These are phyloP conservation scores for Citrus cavaleriei DNA, from an alignment of 345 rosid species.

Conservation along the genomic window DNA sequence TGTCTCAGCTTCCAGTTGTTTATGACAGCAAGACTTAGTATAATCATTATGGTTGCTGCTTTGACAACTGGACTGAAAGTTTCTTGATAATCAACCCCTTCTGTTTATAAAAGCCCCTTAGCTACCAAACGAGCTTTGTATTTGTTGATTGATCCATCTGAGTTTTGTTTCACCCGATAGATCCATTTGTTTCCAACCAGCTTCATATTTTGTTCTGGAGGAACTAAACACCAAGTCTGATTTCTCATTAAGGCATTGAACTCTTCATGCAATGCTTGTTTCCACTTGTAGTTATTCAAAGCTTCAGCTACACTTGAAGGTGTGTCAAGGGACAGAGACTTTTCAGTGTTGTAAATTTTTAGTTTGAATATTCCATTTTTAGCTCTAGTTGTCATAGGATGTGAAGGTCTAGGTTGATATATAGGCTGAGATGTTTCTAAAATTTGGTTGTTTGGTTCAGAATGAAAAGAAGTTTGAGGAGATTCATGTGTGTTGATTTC, in stretches of 20 bases:
- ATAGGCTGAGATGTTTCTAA: too few species aligned
- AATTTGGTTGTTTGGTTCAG: too few species aligned
- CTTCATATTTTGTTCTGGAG: not conserved
- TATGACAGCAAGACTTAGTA: too few species aligned
- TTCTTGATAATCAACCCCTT: not conserved
- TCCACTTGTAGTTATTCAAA: not conserved
- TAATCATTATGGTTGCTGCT: too few species aligned
- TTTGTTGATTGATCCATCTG: not conserved
- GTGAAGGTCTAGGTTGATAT: too few species aligned
- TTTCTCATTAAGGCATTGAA: too few species aligned
- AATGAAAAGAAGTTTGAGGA: too few species aligned
- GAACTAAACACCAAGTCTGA: not conserved
- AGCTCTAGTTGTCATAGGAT: not conserved
- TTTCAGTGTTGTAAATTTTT: too few species aligned
- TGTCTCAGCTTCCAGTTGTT: not conserved
- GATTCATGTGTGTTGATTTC: too few species aligned
- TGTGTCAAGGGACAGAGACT: accelerated
- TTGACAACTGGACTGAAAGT: too few species aligned
- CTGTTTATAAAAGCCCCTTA: too few species aligned
- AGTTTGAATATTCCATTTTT: not conserved
- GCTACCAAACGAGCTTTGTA: not conserved
- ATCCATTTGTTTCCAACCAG: not conserved
- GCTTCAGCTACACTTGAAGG: not conserved
- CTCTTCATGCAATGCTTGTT: not conserved
- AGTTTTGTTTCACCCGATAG: not conserved